Evolutionary conservation across 495 filamentous ascomycete genomes (phyloP).

Genomic region (Penicillium pancosmium): DNA sequence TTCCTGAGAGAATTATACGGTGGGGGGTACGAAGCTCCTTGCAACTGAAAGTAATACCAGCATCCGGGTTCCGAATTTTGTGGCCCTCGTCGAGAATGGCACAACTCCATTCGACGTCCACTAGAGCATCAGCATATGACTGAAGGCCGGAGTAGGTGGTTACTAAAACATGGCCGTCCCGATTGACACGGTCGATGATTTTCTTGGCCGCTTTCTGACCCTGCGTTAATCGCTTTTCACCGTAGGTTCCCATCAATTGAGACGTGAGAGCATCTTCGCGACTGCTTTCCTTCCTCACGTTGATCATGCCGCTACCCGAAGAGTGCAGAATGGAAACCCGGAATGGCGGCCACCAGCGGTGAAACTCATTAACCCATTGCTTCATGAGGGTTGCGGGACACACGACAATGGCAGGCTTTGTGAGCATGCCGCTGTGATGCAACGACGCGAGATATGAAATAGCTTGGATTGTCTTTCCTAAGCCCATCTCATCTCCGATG

Average conservation of each 20-base stretch:
- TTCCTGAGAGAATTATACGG: constrained; percentile 90
- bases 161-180: constrained; percentile 87
- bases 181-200: constrained; percentile 80
- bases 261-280: constrained; percentile 67
- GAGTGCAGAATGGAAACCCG: constrained; percentile 93
- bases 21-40: constrained; percentile 88
- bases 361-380: constrained; percentile 98
- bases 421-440: constrained; percentile 83
- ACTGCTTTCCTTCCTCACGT: constrained; percentile 66
- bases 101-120: constrained; percentile 85
- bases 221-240: constrained; percentile 44
- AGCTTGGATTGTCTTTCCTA: constrained; percentile 94
- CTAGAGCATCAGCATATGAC: constrained; percentile 76
- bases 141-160: constrained; percentile 95
- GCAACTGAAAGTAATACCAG: constrained; percentile 86
- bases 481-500: constrained; percentile 95
- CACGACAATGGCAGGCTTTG: constrained; percentile 84
- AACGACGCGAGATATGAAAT: constrained; percentile 90
- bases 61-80: constrained; percentile 95
- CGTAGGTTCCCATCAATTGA: constrained; percentile 35
- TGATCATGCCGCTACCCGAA: constrained; percentile 94
- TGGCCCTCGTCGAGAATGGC: constrained; percentile 96
- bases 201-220: constrained; percentile 66
- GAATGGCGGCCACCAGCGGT: constrained; percentile 95
- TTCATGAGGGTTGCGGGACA: constrained; percentile 92